Evolutionary conservation across 2,329 filamentous ascomycete genomes (phyloP).

Genomic region (Didymella exigua): DNA sequence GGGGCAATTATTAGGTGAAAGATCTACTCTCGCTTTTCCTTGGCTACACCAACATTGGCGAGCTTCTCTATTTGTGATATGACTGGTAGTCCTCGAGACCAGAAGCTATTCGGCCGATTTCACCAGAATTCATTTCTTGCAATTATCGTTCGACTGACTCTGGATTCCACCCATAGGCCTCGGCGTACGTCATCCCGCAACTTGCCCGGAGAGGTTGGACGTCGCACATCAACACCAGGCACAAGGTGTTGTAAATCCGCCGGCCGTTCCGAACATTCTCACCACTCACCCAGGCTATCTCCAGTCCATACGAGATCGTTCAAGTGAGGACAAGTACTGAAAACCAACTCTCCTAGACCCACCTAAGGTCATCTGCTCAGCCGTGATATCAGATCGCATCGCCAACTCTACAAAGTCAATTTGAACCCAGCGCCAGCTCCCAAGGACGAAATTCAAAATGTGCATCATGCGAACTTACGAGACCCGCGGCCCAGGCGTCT

Average conservation of each 20-base stretch:
- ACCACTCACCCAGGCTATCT: not conserved
- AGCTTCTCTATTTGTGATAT: not conserved
- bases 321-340: not conserved
- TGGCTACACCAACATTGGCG: not conserved
- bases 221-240: slow-evolving; percentile 11
- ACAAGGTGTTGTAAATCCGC: slow-evolving; percentile 6
- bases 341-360: not conserved
- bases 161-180: not conserved
- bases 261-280: not conserved
- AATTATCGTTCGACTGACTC: not conserved
- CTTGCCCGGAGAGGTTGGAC: not conserved
- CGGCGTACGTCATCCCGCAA: slow-evolving; percentile 16
- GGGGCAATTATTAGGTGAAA: slow-evolving; percentile 1
- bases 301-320: not conserved
- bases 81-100: too few relatives aligned
- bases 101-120: not conserved
- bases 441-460: slow-evolving; percentile 25
- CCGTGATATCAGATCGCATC: not conserved
- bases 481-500: slow-evolving; percentile 33
- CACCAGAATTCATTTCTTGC: not conserved
- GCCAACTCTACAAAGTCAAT: not conserved
- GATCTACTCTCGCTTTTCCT: not conserved
- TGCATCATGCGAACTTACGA: slow-evolving; percentile 43
- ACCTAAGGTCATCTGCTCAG: not conserved
- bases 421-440: not conserved